Conservation (phyloP, 129 eudicot genomes). For the Pittosporum tobira region DNA sequence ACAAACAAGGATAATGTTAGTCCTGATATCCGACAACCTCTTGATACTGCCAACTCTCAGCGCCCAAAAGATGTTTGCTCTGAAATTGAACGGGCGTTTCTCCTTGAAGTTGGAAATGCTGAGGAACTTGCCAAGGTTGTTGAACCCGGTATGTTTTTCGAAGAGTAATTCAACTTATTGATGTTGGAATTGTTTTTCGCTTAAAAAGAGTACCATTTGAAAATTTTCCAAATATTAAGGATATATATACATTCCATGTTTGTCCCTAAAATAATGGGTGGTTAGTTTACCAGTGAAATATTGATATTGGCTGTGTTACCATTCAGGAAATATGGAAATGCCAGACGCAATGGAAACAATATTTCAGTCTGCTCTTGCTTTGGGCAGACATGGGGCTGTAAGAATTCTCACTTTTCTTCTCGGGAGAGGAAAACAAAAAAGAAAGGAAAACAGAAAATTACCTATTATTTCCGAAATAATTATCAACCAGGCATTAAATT, state of each 20-base stretch:
- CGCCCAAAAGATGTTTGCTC: constrained; percentile 43
- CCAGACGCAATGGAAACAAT: constrained; percentile 97
- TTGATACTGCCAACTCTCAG: constrained; percentile 31
- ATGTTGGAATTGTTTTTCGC: background rate
- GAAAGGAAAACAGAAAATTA: no score
- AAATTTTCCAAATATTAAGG: no score
- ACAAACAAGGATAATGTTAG: constrained; percentile 24
- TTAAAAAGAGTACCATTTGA: background rate
- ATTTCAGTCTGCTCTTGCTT: constrained; percentile 76
- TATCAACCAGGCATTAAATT: no score
- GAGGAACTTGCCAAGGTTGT: constrained; percentile 73
- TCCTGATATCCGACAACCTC: constrained; percentile 33
- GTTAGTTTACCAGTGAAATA: no score
- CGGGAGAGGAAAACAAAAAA: background rate
- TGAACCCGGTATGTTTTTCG: constrained; percentile 60
- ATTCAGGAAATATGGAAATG: constrained; percentile 67
- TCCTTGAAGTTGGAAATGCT: constrained; percentile 75
- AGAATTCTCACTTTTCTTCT: constrained; percentile 25
- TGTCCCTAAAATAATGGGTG: no score
- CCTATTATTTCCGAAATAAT: no score
- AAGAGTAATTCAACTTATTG: background rate
- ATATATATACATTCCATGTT: no score
- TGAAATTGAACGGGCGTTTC: constrained; percentile 70
- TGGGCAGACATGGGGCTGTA: constrained; percentile 89
- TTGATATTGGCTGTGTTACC: background rate